Evolutionary conservation across 2,329 filamentous ascomycete genomes (phyloP), one percentile per base, ranked within the genome.

Genomic region (Cercospora citrullina): DNA sequence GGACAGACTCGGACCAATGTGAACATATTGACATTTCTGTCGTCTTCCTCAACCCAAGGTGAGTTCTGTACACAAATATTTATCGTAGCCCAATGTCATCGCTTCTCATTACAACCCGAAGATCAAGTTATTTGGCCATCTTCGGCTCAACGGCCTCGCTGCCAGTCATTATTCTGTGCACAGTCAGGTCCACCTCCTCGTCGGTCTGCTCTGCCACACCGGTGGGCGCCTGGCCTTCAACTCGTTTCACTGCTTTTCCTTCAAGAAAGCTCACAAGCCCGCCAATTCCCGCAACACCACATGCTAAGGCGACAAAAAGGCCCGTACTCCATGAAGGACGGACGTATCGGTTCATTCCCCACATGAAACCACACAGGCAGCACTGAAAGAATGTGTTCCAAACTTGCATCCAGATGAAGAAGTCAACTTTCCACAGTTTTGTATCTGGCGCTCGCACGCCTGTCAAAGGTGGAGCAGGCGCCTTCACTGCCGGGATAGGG

Each of bases 241-340:
- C 84, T 30, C 83, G 81, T 81, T 93, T 93, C 31, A 93, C 87
- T 60, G 84, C 84, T 76, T 89, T 76, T 26, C 90, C 91, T 77
- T 95, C 91, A 23, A 87, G 72, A 69, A 89, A 92, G 79, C 89
- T 89, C 76, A 92, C 85, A 36, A 90, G 80, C 2, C 92, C 92
- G 16, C 87, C 92, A 23, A 87, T 76, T 16, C 85, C 90, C 7
- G 90, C 90, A 5, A 90, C 87, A 21, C 89, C 83, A 75, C 89
- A 93, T 2, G 88, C 92, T 5, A 94, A 76, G 2, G 87, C 90
- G 18, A 96, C 90, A 75, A 95, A 92, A 0, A 93, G 79, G 1
- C 92, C 93, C 0, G 91, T 94, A 10, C 89, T 86, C 92, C 92
- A 96, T 23, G 87, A 86, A 0, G 93, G 92, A n/a, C 93, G 84